Base-by-base conservation (phyloP, 116 monocot species). In the Papilionanthe hybrid region DNA sequence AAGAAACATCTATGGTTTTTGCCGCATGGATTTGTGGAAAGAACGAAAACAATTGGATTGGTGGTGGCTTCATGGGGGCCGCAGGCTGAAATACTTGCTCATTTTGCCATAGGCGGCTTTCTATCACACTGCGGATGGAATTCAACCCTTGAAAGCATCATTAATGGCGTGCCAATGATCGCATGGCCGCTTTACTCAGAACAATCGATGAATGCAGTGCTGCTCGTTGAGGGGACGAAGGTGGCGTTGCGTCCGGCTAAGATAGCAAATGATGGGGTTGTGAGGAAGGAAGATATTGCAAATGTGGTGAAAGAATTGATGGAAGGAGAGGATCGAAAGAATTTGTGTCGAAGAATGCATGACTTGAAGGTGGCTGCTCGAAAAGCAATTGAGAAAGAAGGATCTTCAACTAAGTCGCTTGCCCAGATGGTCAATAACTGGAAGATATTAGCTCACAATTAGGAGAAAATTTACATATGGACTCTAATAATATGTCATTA, bases 71-170 rank as follows among this genome's bases (percentile, higher is more conserved):
- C 73, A 15, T 83, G 83, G 83, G 83, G 74, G 1, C 75, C 74
- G 5, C 83, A 83, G 65, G 48, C 48, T 1, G 60, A 32, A 41
- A 72, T 83, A 55, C 75, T 83, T 7, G 30, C 45, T 27, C 78
- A 83, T 73, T 42, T 23, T 1, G 67, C 78, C 1, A 75, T 79
- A 15, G 89, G 84, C 0, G 84, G 82, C 32, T 89, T 89, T 73
- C 75, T 89, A 47, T 86, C 86, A 20, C 88, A 88, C 77, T 86
- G 86, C 75, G 90, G 90, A 15, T 91, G 90, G 90, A 91, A 91
- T 79, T 91, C 90, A 29, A 50, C 77, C 1, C 37, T 79, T 57
- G 87, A 87, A 71, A 69, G 80, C 42, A 80, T 85, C 5, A 9
- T 72, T 0, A 65, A 72, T 9, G 77, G 81, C 9, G 85, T 85